A percentile compares a stretch with the other conserved stretches of the same genome.
Evolutionary conservation across 257 asterid species (phyloP).

Genomic region (Penstemon barbatus): DNA sequence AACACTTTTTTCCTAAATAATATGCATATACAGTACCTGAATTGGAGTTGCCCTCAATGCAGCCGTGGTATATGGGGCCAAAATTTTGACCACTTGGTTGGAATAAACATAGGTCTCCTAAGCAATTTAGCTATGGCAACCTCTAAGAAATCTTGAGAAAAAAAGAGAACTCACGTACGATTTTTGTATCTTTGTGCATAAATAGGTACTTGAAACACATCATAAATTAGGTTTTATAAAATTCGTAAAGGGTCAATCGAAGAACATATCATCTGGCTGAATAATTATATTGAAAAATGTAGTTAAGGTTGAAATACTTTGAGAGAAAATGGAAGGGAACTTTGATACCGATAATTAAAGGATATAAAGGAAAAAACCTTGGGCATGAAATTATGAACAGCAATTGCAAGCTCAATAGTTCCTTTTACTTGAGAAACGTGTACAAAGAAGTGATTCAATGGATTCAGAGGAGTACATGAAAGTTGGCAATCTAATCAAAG

Average conservation of each 20-base stretch:
- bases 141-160: not conserved
- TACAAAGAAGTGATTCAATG: not conserved
- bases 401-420: not conserved
- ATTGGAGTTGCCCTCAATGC: too few relatives aligned
- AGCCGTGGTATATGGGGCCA: too few relatives aligned
- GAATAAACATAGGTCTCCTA: not conserved
- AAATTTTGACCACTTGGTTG: not conserved
- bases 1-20: not conserved
- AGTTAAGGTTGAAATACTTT: not conserved
- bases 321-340: not conserved
- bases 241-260: too few relatives aligned
- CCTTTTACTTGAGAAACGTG: not conserved
- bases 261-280: too few relatives aligned
- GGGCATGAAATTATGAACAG: not conserved
- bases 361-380: conserved; percentile 8
- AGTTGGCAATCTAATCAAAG: conserved; percentile 13
- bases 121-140: not conserved
- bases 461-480: not conserved
- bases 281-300: not conserved
- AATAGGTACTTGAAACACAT: not conserved
- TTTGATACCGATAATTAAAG: not conserved
- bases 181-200: not conserved
- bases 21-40: too few relatives aligned
- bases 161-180: not conserved
- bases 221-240: not conserved